Conservation (phyloP, 169 alveolate species). For the Cryptosporidium canis region DNA sequence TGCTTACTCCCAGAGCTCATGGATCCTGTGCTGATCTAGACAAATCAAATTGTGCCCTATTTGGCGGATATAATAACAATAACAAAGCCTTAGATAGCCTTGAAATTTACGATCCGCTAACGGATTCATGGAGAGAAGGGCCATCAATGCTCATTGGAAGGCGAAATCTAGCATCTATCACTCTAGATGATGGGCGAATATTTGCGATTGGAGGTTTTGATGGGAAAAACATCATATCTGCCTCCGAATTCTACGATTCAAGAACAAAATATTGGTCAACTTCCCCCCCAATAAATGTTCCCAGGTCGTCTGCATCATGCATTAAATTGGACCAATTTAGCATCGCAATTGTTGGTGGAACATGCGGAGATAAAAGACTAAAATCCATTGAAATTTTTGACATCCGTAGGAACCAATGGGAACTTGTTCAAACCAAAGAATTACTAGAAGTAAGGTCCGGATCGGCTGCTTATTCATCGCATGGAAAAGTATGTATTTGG, state of each 20-base stretch:
- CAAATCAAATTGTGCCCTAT: constrained; percentile 26
- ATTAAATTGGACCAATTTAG: constrained; percentile 31
- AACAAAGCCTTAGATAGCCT: constrained; percentile 28
- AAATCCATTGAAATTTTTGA: constrained; percentile 58
- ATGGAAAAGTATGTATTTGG: constrained; percentile 51
- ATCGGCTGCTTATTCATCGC: constrained; percentile 18
- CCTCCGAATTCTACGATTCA: constrained; percentile 51
- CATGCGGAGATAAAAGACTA: constrained; percentile 39
- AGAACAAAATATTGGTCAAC: constrained; percentile 55
- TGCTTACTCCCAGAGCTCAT: constrained; percentile 41
- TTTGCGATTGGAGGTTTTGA: constrained; percentile 60
- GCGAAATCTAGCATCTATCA: constrained; percentile 30
- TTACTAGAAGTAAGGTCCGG: constrained; percentile 64
- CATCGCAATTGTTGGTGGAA: constrained; percentile 54
- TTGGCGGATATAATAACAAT: constrained; percentile 50
- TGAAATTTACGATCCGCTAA: constrained; percentile 57
- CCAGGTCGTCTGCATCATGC: constrained; percentile 68
- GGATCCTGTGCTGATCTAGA: constrained; percentile 31
- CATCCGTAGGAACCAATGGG: constrained; percentile 65
- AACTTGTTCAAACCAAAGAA: constrained; percentile 13
- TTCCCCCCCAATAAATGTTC: constrained; percentile 8
- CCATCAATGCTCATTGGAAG: constrained; percentile 42
- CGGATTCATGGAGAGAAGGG: constrained; percentile 63
- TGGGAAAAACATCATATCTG: constrained; percentile 10
- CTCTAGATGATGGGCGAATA: constrained; percentile 55